phyloP scores from a whole-genome alignment of 805 yeast genomes.

The Metschnikowia peoriensis region DNA sequence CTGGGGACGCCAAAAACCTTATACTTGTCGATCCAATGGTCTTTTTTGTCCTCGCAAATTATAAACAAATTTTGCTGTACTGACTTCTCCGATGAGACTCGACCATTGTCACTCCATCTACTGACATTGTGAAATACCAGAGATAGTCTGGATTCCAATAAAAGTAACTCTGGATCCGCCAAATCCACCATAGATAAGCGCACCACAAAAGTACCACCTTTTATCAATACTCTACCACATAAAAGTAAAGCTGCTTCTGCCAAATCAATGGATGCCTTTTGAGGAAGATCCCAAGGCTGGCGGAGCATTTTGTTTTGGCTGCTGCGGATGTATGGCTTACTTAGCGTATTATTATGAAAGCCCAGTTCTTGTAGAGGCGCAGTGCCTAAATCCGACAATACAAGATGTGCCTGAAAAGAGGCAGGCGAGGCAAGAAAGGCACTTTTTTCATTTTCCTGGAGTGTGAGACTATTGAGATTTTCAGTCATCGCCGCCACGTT shows the following conservation, averaged over 20 bases:
- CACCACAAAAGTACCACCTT: constrained; percentile 32
- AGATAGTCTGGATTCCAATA: constrained; percentile 24
- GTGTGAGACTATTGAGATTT: background rate
- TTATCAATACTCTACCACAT: constrained; percentile 26
- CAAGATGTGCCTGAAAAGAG: constrained; percentile 33
- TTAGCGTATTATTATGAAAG: constrained; percentile 34
- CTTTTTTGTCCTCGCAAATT: constrained; percentile 24
- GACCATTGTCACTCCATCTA: constrained; percentile 16
- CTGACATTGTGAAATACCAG: constrained; percentile 28
- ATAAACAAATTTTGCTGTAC: constrained; percentile 23
- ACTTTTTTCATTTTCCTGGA: background rate
- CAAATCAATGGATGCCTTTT: constrained; percentile 34
- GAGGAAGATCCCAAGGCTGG: constrained; percentile 23
- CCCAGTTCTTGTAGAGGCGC: constrained; percentile 38
- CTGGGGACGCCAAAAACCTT: constrained; percentile 12
- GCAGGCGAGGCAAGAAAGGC: background rate
- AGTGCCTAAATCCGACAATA: constrained; percentile 34
- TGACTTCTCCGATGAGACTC: constrained; percentile 3
- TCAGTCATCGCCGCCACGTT: constrained; percentile 20
- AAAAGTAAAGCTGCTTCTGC: constrained; percentile 40
- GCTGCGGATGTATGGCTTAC: constrained; percentile 34
- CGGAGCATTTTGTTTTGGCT: constrained; percentile 26
- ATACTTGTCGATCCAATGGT: constrained; percentile 12
- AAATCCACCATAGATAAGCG: constrained; percentile 26
- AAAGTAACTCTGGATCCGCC: constrained; percentile 29